Conservation (phyloP, 169 alveolate genomes). For the Plasmodium gallinaceum region DNA sequence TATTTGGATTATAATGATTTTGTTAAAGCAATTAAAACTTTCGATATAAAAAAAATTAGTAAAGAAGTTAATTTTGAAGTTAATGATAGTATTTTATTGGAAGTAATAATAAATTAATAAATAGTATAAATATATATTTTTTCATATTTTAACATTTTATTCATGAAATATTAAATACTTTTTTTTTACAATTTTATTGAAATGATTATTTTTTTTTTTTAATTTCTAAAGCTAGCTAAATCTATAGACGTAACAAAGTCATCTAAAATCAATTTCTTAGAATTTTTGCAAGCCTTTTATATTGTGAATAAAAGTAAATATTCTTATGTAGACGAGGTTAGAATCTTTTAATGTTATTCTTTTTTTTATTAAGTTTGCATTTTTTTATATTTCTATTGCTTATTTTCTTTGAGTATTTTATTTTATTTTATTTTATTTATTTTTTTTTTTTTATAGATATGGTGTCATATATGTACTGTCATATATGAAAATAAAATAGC, state of each 20-base stretch:
- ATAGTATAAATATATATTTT: background rate
- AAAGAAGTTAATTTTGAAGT: conserved; percentile 88
- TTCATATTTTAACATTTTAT: background rate
- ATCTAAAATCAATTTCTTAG: conserved; percentile 88
- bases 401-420: background rate
- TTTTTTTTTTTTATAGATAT: conserved; percentile 64
- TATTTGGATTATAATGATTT: conserved; percentile 87
- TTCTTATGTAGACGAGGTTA: conserved; percentile 90
- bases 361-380: background rate
- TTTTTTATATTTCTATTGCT: background rate
- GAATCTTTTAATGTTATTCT: background rate
- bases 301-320: conserved; percentile 89
- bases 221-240: conserved; percentile 84
- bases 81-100: conserved; percentile 83
- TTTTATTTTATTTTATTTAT: background rate
- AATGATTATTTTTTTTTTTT: background rate
- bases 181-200: background rate
- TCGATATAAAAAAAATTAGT: conserved; percentile 85
- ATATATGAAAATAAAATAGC: conserved; percentile 78
- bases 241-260: conserved; percentile 88
- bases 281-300: conserved; percentile 90
- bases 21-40: conserved; percentile 85
- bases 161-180: background rate
- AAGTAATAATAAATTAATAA: conserved; percentile 26
- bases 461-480: conserved; percentile 84